Conservation (phyloP, 495 filamentous ascomycete genomes). For the Aspergillus diversus region DNA sequence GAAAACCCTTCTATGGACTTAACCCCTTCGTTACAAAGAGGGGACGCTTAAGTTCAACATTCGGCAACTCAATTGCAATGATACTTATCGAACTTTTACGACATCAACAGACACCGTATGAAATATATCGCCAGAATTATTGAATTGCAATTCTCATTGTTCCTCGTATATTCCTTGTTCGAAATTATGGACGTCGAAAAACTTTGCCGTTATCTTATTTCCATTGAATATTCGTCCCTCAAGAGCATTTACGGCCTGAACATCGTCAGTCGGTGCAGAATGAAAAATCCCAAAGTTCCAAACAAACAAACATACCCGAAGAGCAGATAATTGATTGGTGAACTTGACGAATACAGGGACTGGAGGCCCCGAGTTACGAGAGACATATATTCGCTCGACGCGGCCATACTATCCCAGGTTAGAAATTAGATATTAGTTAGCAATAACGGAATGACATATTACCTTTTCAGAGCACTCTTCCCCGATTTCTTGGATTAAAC, state of each 20-base stretch:
- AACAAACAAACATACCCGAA: conserved; percentile 63
- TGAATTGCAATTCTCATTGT: conserved; percentile 18
- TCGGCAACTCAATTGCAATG: no score
- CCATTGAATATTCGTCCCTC: conserved; percentile 86
- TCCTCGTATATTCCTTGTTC: conserved; percentile 68
- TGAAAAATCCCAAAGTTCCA: neutral
- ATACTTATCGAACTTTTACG: no score
- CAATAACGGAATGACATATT: conserved; percentile 18
- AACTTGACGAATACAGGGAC: conserved; percentile 90
- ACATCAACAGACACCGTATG: no score
- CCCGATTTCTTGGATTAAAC: conserved; percentile 89
- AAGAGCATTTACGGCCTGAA: conserved; percentile 82
- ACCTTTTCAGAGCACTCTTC: conserved; percentile 85
- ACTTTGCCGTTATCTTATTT: conserved; percentile 75
- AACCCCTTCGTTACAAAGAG: no score
- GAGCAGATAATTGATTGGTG: conserved; percentile 73
- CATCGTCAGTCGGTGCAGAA: conserved; percentile 12
- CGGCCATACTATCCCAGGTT: conserved; percentile 66
- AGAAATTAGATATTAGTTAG: neutral
- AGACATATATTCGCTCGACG: conserved; percentile 81
- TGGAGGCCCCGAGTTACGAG: conserved; percentile 53
- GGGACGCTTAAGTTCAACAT: no score
- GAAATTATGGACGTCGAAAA: conserved; percentile 81
- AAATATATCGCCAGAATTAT: no score
- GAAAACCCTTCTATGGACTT: neutral